Evolutionary conservation across 768 basidiomycete genomes (phyloP).

Genomic region (Mycena kentingensis): DNA sequence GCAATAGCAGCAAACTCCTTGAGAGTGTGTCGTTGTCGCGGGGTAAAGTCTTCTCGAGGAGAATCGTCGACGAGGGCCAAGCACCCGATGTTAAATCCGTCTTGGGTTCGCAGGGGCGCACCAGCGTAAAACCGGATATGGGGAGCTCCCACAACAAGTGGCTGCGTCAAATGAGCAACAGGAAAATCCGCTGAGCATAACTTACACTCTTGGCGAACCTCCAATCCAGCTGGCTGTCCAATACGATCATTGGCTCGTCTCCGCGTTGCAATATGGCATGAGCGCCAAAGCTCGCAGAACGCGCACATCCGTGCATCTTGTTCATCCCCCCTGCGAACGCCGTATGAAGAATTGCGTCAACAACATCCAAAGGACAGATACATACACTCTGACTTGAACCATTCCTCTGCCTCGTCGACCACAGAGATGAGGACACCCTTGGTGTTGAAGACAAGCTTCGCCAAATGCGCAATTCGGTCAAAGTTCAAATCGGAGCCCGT

Average conservation of each 20-base stretch:
- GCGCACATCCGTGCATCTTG: slow-evolving; percentile 51
- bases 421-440: slow-evolving; percentile 82
- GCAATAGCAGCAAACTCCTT: slow-evolving; percentile 95
- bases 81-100: slow-evolving; percentile 89
- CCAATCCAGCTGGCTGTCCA: slow-evolving; percentile 84
- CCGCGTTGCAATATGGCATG: slow-evolving; percentile 81
- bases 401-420: slow-evolving; percentile 84
- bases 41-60: slow-evolving; percentile 82
- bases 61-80: slow-evolving; percentile 84
- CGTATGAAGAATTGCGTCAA: slow-evolving; percentile 7
- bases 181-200: slow-evolving; percentile 3
- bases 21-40: slow-evolving; percentile 85
- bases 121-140: slow-evolving; percentile 89
- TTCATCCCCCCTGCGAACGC: slow-evolving; percentile 45
- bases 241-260: slow-evolving; percentile 84
- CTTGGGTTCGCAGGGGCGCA: slow-evolving; percentile 84
- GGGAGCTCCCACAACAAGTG: slow-evolving; percentile 66
- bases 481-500: slow-evolving; percentile 88
- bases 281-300: slow-evolving; percentile 64
- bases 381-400: slow-evolving; percentile 89
- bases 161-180: slow-evolving; percentile 44
- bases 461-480: slow-evolving; percentile 90
- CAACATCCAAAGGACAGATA: slow-evolving; percentile 1
- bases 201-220: slow-evolving; percentile 82
- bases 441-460: slow-evolving; percentile 90